phyloP scores from a whole-genome alignment of 768 basidiomycete genomes.

The Agaricus blazei region DNA sequence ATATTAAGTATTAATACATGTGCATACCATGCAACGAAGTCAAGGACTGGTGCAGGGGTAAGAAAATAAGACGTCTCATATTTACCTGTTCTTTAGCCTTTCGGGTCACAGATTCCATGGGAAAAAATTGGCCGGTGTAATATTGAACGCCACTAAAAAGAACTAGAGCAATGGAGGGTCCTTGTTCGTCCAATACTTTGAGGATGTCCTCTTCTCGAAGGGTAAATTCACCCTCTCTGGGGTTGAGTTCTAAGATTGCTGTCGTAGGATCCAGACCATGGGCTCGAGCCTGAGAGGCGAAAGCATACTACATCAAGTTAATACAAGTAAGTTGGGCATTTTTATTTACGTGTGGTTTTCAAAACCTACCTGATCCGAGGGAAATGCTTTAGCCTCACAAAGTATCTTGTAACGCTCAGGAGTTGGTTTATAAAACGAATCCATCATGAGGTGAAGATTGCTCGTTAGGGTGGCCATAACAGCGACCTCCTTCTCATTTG shows the following conservation, averaged over 20 bases:
- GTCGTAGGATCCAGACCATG: conserved; percentile 74
- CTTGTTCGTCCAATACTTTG: conserved; percentile 64
- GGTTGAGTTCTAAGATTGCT: conserved; percentile 73
- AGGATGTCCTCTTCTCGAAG: conserved; percentile 90
- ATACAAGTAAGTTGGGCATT: conserved; percentile 7
- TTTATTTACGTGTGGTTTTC: conserved; percentile 10
- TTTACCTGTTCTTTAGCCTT: conserved; percentile 80
- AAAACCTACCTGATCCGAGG: conserved; percentile 83
- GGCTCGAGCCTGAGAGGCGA: conserved; percentile 82
- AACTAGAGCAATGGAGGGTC: conserved; percentile 79
- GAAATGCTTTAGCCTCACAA: conserved; percentile 92
- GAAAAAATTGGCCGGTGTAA: conserved; percentile 95
- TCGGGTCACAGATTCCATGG: conserved; percentile 77
- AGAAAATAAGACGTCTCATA: neutral
- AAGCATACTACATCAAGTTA: conserved; percentile 71
- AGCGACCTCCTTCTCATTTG: conserved; percentile 84
- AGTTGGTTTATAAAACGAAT: conserved; percentile 90
- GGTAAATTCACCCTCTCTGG: conserved; percentile 78
- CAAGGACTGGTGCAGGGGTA: neutral
- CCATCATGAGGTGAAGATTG: conserved; percentile 95
- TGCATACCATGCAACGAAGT: conserved; percentile 12
- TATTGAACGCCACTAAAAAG: conserved; percentile 94
- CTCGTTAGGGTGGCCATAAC: conserved; percentile 94
- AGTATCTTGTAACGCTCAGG: conserved; percentile 84
- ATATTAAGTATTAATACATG: conserved; percentile 14